Conservation (phyloP, 2,329 filamentous ascomycete species). For the Cladosporium sp. region DNA sequence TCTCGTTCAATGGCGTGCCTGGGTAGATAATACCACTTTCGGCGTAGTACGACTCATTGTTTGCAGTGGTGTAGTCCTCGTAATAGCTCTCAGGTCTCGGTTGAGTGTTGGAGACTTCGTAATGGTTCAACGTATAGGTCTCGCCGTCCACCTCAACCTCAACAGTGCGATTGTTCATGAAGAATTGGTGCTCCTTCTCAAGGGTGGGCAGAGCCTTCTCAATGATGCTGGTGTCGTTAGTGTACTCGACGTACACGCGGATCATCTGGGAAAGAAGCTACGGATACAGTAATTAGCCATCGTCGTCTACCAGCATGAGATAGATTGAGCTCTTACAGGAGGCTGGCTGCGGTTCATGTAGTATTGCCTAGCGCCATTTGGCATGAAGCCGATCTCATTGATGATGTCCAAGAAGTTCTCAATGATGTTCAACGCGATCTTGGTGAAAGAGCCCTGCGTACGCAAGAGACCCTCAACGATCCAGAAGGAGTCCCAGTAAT, state of each 20-base stretch:
- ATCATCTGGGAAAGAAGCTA: slow-evolving; percentile 58
- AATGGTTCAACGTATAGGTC: slow-evolving; percentile 56
- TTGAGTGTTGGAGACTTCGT: slow-evolving; percentile 60
- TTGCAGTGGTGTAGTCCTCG: slow-evolving; percentile 64
- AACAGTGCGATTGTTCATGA: slow-evolving; percentile 57
- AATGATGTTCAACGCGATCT: slow-evolving; percentile 63
- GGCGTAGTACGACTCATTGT: slow-evolving; percentile 60
- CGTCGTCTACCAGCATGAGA: neutral
- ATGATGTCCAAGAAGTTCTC: slow-evolving; percentile 67
- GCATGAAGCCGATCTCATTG: slow-evolving; percentile 61
- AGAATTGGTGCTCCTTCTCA: slow-evolving; percentile 62
- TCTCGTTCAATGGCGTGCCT: slow-evolving; percentile 42
- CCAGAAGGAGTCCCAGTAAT: slow-evolving; percentile 71
- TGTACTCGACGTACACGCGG: slow-evolving; percentile 59
- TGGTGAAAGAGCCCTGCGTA: slow-evolving; percentile 59
- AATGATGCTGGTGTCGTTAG: slow-evolving; percentile 58
- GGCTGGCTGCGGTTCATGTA: slow-evolving; percentile 67
- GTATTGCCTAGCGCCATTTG: slow-evolving; percentile 64
- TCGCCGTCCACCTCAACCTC: slow-evolving; percentile 40
- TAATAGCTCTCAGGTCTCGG: slow-evolving; percentile 64
- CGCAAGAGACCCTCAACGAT: slow-evolving; percentile 63
- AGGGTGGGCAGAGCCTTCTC: slow-evolving; percentile 59
- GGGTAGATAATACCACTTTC: slow-evolving; percentile 57
- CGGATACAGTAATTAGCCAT: neutral
- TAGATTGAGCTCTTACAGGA: slow-evolving; percentile 41